Evolutionary conservation across 106 monocot genomes (phyloP), one percentile per base, ranked within the genome.

Genomic region (Allium fistulosum): DNA sequence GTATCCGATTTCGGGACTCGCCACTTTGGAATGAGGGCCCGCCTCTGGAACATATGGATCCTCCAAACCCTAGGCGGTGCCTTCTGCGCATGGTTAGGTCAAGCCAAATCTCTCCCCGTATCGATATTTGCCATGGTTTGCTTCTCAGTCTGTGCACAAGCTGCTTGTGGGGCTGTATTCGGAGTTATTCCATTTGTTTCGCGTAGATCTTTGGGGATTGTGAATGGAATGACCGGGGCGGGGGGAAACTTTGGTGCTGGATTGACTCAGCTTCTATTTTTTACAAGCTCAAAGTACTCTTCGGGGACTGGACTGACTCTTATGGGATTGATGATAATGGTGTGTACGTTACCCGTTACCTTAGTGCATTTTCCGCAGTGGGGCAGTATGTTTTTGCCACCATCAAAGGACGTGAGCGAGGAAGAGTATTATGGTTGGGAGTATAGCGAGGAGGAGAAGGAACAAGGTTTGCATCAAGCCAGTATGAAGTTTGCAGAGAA

Each of bases 401-500:
- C 62, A 15, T 62, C 62, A 8, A 45, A 62, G 26, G 4, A 28
- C 4, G 62, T 46, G 11, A 62, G 37, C 12, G 62, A 62, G 18
- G 62, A 62, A 46, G 46, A 10, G 11, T 62, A 62, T 15, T 62
- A 62, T 15, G 62, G 2, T 8, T 1, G 28, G 28, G 62, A 62
- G 62, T 62, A 46, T 11, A 11, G 16, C 28, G 62, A 62, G 62
- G 62, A 62, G 62, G 62, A 62, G 28, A 62, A 28, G 62, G 62
- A 62, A 10, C 8, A 62, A 15, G 28, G 28, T 6, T 15, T 62
- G 28, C 10, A 62, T 45, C 37, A 62, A 10, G 28, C 28, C 10
- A 28, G 62, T 15, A 62, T 62, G 28, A 62, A 62, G 62, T 62
- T 62, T 45, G 62, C 62, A 28, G 62, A 62, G 28, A 62, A 62